Evolutionary conservation across 441 rosid genomes (phyloP), one percentile per base, ranked within the genome.

Genomic region (Populus hybrid): DNA sequence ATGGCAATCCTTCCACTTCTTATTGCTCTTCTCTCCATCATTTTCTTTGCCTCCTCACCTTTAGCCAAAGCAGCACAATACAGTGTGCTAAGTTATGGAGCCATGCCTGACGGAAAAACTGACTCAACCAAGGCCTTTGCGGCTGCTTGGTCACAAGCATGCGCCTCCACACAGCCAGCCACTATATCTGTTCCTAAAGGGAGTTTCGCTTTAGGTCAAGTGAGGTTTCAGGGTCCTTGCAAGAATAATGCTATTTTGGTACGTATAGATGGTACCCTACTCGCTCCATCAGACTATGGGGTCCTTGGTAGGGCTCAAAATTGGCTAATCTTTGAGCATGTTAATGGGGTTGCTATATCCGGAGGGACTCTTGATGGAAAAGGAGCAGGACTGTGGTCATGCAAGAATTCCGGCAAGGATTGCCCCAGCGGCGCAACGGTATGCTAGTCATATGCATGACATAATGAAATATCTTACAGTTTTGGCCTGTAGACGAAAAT

Each of bases 341-440:
- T 93, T 16, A 64, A 77, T 16, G 92, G 93, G 6, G 86, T 93
- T 45, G 76, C 87, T 3, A 4, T 93, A 45, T 64, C 81, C 53
- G 93, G 91, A n/a, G 94, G 98, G 35, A 72, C 77, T 29, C 89
- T 91, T 36, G 90, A 92, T 8, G 97, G 89, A 10, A 84, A 68
- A 72, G 97, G 95, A 10, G 18, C 87, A 23, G 80, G 76, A 59
- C 74, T 91, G 16, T 90, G 94, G 98, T 78, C 89, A 73, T 93
- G 95, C 77, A 90, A 90, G 79, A 80, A 35, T 24, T 86, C 94
- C 4, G 90, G 88, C 77, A 86, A 86, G 74, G 82, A 78, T 38
- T 93, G 98, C 75, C 95, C 98, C 2, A 40, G 33, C 33, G 94
- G 98, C 6, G 91, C 93, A 24, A 86, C 90, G 81, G 94, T 90